Base-by-base conservation (phyloP, 768 basidiomycete species). In the Amanita pallidorosea region DNA sequence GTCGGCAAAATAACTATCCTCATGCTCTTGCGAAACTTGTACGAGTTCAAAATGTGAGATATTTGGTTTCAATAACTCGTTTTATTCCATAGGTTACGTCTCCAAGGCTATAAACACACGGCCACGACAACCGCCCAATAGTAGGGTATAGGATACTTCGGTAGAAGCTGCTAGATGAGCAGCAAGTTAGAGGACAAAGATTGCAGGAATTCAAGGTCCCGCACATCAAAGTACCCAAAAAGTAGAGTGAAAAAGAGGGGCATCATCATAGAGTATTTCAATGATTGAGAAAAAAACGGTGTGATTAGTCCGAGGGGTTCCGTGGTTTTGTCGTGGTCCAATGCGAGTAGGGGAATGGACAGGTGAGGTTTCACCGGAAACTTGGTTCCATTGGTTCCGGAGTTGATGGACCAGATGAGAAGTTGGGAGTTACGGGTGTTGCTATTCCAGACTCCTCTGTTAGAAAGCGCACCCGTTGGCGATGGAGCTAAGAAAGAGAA, bases 1-100 rank as follows among this genome's bases (percentile, higher is more conserved):
- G 91, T 99, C n/a, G 96, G 96, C 17, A 96, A 95, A 69, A 88
- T 96, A 52, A 99, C 96, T 1, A 96, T 97, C 57, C 71, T 94
- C 61, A 95, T 99, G 90, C 76, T 99, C n/a, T 76, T 96, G 60
- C 80, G 95, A 43, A 99, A 99, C 64, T 62, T 99, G 87, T 93
- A 63, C 62, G 90, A 55, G 23, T 45, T 23, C 41, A 25, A 40
- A 36, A 17, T 23, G 33, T 23, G 12, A 33, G 40, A 40, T 42
- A 25, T 22, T 8, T 41, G 18, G 11, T 46, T 45, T 52, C 40
- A 51, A 34, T 42, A 43, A 51, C 23, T n/a, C 25, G 22, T 43
- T 41, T 33, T 18, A 38, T 38, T 46, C 35, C 55, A 53, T 56
- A 82, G 80, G 49, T 60, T 83, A 60, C 78, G 80, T 17, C 62